These are phyloP conservation scores for Botrytis medusae DNA, from an alignment of 2,329 filamentous ascomycete species.

Conservation along the genomic window DNA sequence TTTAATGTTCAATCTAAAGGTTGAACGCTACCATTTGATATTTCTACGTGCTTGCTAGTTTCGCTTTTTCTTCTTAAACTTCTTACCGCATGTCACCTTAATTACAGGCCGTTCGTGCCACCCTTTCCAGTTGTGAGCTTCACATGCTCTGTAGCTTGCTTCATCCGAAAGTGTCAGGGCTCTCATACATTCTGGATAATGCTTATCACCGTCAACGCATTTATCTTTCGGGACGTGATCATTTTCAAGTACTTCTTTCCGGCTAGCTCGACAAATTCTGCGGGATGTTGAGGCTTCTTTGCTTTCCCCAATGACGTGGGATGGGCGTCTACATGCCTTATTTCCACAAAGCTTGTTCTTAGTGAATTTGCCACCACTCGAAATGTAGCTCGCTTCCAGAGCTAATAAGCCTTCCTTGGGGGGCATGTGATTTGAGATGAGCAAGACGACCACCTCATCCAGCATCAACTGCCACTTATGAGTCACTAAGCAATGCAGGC, in stretches of 20 bases:
- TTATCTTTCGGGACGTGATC: neutral
- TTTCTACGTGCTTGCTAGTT: neutral
- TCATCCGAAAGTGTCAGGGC: neutral
- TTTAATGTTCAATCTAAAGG: neutral
- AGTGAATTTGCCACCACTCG: neutral
- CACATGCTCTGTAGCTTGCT: neutral
- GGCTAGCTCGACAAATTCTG: neutral
- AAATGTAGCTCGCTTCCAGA: neutral
- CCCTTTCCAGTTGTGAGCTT: neutral
- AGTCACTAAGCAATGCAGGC: neutral
- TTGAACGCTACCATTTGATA: neutral
- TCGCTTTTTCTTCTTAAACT: neutral
- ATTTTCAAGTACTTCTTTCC: neutral
- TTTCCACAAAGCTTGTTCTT: conserved; percentile 12
- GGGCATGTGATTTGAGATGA: neutral
- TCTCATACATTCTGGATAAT: neutral
- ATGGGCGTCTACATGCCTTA: neutral
- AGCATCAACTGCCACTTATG: neutral
- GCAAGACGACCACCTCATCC: neutral
- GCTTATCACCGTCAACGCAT: neutral
- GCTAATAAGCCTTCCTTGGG: neutral
- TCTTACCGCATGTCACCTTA: neutral
- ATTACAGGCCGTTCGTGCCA: neutral
- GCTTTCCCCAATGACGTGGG: neutral
- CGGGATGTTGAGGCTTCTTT: neutral